Conservation (phyloP, 192 early-diverging fungal species). For the Jimgerdemannia lactiflua region DNA sequence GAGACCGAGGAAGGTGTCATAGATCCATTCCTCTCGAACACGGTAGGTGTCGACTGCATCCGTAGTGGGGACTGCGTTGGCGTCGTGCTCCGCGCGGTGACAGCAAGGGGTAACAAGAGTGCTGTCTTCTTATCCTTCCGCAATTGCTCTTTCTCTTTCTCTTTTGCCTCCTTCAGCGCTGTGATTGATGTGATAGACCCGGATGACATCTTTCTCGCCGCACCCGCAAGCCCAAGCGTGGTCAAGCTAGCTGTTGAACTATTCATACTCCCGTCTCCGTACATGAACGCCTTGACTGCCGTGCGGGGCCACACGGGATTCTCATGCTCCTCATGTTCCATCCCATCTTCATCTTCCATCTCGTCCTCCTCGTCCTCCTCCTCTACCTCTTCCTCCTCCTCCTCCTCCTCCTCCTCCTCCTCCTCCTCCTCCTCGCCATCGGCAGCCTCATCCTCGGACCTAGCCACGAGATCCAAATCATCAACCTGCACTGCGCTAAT, state of each 20-base stretch:
- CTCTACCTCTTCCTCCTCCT: not conserved
- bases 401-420: not conserved
- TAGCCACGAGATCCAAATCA: too few relatives aligned
- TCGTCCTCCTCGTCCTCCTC: not conserved
- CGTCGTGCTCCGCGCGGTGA: not conserved
- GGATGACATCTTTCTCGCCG: not conserved
- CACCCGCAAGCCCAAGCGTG: not conserved
- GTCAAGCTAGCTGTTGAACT: not conserved
- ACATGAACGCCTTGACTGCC: not conserved
- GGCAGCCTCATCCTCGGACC: too few relatives aligned
- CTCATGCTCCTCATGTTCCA: not conserved
- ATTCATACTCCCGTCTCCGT: not conserved
- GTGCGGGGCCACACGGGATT: not conserved
- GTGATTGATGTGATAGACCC: not conserved
- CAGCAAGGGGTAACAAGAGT: too few relatives aligned
- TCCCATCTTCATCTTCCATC: not conserved
- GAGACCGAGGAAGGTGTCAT: too few relatives aligned
- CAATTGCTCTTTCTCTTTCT: not conserved
- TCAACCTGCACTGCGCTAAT: too few relatives aligned
- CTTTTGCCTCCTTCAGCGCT: not conserved
- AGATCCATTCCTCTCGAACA: not conserved
- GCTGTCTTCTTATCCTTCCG: too few relatives aligned
- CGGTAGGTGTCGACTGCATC: not conserved
- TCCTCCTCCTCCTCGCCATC: too few relatives aligned
- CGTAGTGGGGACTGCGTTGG: not conserved